Base-by-base conservation (phyloP, 1,284 basidiomycete species). In the Ganoderma boninense region DNA sequence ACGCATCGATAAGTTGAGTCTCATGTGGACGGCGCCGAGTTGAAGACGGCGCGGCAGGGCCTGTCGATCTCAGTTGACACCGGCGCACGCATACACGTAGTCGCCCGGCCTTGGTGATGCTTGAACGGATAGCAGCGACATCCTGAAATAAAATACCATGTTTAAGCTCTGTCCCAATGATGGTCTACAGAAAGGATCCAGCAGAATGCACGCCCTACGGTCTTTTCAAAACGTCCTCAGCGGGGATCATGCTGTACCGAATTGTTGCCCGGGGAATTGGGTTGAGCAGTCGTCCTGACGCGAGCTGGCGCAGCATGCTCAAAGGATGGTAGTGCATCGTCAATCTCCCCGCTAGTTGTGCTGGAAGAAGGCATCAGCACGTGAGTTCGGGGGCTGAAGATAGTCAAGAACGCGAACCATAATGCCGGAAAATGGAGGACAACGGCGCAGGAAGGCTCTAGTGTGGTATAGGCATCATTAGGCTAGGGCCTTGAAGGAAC, bases 391-490 rank as follows among this genome's bases (percentile, higher is more conserved):
- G 6, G 26, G 18, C 23, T 11, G n/a, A n/a, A 43, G 40, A 44
- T 3, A 13, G n/a, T 38, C 52, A 29, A n/a, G 16, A 18, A 42
- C 7, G 44, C 73, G 26, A 54, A 79, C 77, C 75, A 44, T 79
- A 79, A 49, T 79, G 77, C 43, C 73, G 70, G 71, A 79, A 79
- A 20, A 79, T 75, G 5, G 73, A 75, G 5, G 76, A 75, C 1
- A 77, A 60, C 1, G 76, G 70, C 0, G 75, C 73, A 2, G 77
- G 72, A 65, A 76, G 72, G 35, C 75, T 78, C 76, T 77, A 29
- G 26, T 76, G 35, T 26, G 38, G 16, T n/a, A 20, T n/a, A 23
- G n/a, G 20, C 18, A 32, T 14, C 16, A 44, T 38, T 63, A 14
- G 38, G 32, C 26, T 2, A 49, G 11, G 10, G n/a, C 0, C 42